Evolutionary conservation across 1,139 yeast species (phyloP).

Genomic region (Nadsonia starkeyi-henricii): DNA sequence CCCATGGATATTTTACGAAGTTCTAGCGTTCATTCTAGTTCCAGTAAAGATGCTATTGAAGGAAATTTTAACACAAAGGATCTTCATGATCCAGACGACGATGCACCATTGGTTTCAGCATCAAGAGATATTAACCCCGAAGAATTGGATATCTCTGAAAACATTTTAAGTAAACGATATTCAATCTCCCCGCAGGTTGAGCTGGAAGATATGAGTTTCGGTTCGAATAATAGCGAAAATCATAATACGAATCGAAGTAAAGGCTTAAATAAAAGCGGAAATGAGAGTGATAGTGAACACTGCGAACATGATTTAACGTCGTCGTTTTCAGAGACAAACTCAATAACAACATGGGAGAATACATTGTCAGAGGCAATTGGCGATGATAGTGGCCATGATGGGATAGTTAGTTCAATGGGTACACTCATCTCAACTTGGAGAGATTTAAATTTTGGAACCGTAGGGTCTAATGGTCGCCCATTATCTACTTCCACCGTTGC

Average conservation of each 20-base stretch:
- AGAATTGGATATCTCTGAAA: not conserved
- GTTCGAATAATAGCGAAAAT: too few relatives aligned
- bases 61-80: not conserved
- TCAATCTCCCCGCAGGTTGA: not conserved
- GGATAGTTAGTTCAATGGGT: not conserved
- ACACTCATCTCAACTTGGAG: not conserved
- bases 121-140: not conserved
- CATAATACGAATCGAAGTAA: too few relatives aligned
- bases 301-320: not conserved
- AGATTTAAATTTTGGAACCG: not conserved
- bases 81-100: not conserved
- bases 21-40: not conserved
- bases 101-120: too few relatives aligned
- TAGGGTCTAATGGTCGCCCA: not conserved
- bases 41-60: not conserved
- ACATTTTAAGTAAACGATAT: not conserved
- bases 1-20: not conserved
- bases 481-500: not conserved
- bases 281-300: not conserved
- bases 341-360: not conserved
- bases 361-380: not conserved
- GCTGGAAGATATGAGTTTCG: not conserved
- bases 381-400: not conserved
- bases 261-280: too few relatives aligned
- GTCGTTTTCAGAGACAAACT: not conserved